These are phyloP conservation scores for Saccharomyces hybrid DNA, from an alignment of 1,139 yeast genomes.

Conservation along the genomic window DNA sequence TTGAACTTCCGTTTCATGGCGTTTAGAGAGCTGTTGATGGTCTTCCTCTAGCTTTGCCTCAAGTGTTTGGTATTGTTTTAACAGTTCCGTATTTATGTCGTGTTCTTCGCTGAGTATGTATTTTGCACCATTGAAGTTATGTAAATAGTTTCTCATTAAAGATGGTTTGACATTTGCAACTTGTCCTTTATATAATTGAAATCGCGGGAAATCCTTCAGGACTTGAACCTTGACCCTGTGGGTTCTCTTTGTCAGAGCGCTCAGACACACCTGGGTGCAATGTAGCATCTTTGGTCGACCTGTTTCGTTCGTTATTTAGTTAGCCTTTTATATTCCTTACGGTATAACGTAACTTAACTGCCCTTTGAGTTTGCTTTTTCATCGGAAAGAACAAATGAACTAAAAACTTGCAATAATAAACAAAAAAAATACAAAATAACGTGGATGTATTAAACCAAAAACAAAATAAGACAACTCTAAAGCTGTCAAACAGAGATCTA, in stretches of 20 bases:
- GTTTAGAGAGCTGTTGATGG: neutral
- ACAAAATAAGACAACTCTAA: neutral
- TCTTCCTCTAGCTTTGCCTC: neutral
- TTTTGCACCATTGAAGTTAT: slow-evolving; percentile 64
- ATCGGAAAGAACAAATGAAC: neutral
- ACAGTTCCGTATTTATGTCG: slow-evolving; percentile 15
- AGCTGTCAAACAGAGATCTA: neutral
- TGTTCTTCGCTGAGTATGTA: slow-evolving; percentile 39
- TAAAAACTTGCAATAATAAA: neutral
- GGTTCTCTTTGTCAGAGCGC: slow-evolving; percentile 35
- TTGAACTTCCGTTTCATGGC: slow-evolving; percentile 2
- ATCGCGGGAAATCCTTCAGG: slow-evolving; percentile 52
- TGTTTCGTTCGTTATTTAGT: neutral
- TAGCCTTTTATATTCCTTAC: neutral
- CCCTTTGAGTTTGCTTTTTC: neutral
- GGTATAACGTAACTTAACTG: neutral
- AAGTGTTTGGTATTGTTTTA: slow-evolving; percentile 1
- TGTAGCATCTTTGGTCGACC: slow-evolving; percentile 18
- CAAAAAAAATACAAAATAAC: neutral
- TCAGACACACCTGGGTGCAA: slow-evolving; percentile 16
- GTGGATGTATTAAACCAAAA: neutral
- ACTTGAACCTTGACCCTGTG: slow-evolving; percentile 63
- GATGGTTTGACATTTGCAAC: slow-evolving; percentile 73
- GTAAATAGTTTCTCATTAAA: slow-evolving; percentile 72
- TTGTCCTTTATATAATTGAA: slow-evolving; percentile 61